Base-by-base conservation (phyloP, 768 basidiomycete species). In the Ramaria rubella region DNA sequence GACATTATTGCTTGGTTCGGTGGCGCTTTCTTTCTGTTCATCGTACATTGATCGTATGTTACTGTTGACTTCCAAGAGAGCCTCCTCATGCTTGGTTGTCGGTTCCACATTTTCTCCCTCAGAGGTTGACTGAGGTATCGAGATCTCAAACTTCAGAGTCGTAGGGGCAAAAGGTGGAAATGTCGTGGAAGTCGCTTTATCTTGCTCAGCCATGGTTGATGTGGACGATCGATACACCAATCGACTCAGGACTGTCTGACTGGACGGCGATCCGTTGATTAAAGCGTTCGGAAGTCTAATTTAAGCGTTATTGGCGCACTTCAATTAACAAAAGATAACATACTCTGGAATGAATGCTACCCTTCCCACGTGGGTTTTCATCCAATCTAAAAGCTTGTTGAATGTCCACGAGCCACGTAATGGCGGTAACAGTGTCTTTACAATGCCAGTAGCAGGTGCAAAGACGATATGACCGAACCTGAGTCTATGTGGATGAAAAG, bases 271-370 rank as follows among this genome's bases (percentile, higher is more conserved):
- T 4, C 65, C 62, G 40, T 69, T 65, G 34, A 72, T 65, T 38
- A 75, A 58, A 8, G 68, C 30, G 11, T 69, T 53, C 17, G 79
- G 78, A 29, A 75, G 58, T 62, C 80, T 81, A 59, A 5, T 43
- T 34, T 49, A 45, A 17, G 7, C n/a, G 50, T 59, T 29, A 21
- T 33, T 45, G 31, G 52, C 21, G 29, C 26, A 14, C 40, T 42
- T n/a, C 36, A 57, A 45, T 58, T 33, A 65, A 61, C 34, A 33
- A 26, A 55, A 49, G 64, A 64, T 8, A 61, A 23, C 54, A 44
- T 52, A 84, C 83, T 77, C 81, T 33, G 81, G 75, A 48, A 81
- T 71, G 61, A 84, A 85, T n/a, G 72, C 58, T 51, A 70, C 58
- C 48, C 69, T 68, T 12, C 64, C 59, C 40, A 64, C 61, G 19